Base-by-base conservation (phyloP, 1,139 yeast genomes). In the Lodderomyces theae region DNA sequence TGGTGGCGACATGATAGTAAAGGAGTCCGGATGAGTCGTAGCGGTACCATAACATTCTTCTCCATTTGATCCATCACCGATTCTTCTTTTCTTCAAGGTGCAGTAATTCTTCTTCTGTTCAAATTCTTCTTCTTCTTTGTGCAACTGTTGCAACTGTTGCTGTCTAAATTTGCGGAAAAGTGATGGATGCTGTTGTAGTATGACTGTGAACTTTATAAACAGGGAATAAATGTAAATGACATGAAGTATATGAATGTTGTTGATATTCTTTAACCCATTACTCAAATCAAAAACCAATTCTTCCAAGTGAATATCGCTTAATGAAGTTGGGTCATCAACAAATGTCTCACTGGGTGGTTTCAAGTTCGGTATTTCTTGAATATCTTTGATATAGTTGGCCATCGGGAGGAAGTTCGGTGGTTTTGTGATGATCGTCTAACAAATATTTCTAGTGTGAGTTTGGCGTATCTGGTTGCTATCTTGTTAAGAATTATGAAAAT, bases 331-430 rank as follows among this genome's bases (percentile, higher is more conserved):
- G 16, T 64, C 74, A 52, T 71, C 77, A 23, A 61, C 68, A 53
- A 71, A 71, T 17, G 77, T 70, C 45, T 69, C 72, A 40, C 57
- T 64, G 3, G 61, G 56, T 8, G 60, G 62, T 45, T 69, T 71
- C 48, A 71, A 61, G 34, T 19, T 40, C 43, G 72, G 74, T 37
- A 71, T 56, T 21, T 69, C 75, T 37, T 47, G 43, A 4, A 46
- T 41, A 35, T 57, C 58, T 30, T 44, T 42, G 16, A 45, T 42
- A 32, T 19, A 43, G n/a, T 48, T 25, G 21, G 43, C 35, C 39
- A 30, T 28, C 8, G 7, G 8, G 8, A 5, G 22, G 5, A 19
- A 19, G 5, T 19, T 19, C 8, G 22, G n/a, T n/a, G n/a, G n/a
- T n/a, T n/a, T n/a, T n/a, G n/a, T n/a, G n/a, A n/a, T n/a, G n/a